Percentiles rank a stretch among this genome's conserved stretches.
phyloP scores from a whole-genome alignment of 2,329 filamentous ascomycete species.

The Dichotomopilus funicola region DNA sequence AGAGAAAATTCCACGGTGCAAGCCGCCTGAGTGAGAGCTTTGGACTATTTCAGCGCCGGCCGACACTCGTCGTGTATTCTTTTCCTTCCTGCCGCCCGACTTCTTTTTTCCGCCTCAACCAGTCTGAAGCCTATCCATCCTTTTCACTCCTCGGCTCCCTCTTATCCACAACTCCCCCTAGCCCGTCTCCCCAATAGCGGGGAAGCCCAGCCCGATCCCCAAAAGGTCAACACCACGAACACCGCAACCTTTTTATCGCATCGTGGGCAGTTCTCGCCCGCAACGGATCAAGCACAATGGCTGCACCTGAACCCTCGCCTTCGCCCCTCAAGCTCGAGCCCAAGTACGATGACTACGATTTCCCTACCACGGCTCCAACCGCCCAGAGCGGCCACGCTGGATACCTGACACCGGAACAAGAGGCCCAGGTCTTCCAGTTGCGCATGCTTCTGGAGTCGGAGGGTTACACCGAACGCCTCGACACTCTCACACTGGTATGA shows the following conservation, averaged over 20 bases:
- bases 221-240: not conserved
- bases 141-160: not conserved
- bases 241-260: not conserved
- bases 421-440: conserved; percentile 83
- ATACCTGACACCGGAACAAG: conserved; percentile 77
- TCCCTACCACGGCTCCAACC: conserved; percentile 68
- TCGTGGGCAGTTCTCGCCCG: not conserved
- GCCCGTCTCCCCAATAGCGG: not conserved
- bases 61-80: not conserved
- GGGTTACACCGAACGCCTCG: conserved; percentile 76
- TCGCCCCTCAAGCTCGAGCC: conserved; percentile 57
- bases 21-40: not conserved
- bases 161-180: not conserved
- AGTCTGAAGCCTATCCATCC: not conserved
- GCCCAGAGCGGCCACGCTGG: conserved; percentile 75
- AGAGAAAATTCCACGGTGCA: conserved; percentile 17
- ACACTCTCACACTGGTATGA: conserved; percentile 82
- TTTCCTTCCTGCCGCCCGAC: not conserved
- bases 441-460: conserved; percentile 76
- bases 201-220: not conserved
- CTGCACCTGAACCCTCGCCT: conserved; percentile 10
- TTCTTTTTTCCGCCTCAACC: conserved; percentile 7
- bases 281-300: conserved; percentile 13
- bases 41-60: conserved; percentile 14
- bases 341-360: conserved; percentile 97